Evolutionary conservation across 106 monocot genomes (phyloP).

Genomic region (Dioscorea zingiberensis): DNA sequence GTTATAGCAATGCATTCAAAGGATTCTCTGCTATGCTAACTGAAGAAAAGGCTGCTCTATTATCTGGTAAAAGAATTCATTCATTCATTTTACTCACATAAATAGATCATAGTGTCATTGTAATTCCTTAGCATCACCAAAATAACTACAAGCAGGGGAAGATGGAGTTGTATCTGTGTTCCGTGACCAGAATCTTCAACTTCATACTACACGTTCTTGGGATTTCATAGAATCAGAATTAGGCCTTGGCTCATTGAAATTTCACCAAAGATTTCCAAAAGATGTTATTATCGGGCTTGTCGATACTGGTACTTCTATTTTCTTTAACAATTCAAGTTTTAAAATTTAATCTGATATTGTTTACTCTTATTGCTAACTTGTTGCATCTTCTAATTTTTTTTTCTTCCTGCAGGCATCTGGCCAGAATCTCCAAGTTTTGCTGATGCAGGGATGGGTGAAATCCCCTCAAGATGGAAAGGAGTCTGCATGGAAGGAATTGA

Average conservation of each 20-base stretch:
- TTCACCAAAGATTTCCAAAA: conserved; percentile 23
- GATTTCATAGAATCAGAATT: conserved; percentile 79
- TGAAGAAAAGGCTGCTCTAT: conserved; percentile 51
- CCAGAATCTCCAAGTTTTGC: conserved; percentile 86
- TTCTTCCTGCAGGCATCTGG: conserved; percentile 76
- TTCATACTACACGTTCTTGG: conserved; percentile 95
- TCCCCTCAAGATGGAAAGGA: conserved; percentile 90
- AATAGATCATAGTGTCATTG: too few species aligned
- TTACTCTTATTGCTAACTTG: background rate
- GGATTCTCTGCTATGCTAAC: conserved; percentile 93
- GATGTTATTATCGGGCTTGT: conserved; percentile 87
- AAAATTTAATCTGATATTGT: too few species aligned
- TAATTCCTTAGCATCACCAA: too few species aligned
- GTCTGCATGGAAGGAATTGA: conserved; percentile 85
- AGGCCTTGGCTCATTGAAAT: conserved; percentile 33
- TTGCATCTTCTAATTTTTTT: background rate
- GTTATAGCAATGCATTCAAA: conserved; percentile 69
- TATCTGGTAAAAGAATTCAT: conserved; percentile 49
- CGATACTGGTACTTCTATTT: conserved; percentile 54
- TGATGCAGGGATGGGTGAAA: conserved; percentile 65
- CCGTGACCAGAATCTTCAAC: conserved; percentile 59
- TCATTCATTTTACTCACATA: background rate
- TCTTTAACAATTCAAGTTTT: background rate
- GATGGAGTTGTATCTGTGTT: conserved; percentile 77
- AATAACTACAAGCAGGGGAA: conserved; percentile 29